Percentiles rank a stretch among this genome's conserved stretches.
Evolutionary conservation across 73 alveolate species (phyloP).

Genomic region (Effrenium voratum): DNA sequence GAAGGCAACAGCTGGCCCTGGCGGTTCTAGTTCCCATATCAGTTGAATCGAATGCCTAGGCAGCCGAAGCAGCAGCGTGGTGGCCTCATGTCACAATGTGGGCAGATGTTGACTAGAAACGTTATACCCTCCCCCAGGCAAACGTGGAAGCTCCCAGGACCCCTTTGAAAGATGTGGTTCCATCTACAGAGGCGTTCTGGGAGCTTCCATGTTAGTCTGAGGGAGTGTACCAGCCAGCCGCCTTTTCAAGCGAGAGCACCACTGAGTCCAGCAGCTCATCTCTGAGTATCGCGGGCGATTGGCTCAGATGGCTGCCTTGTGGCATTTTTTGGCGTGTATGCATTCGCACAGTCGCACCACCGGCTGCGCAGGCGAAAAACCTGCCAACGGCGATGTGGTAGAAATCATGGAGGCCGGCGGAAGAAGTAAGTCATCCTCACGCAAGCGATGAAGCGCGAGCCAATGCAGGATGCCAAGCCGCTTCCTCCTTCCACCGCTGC

Average conservation of each 20-base stretch:
- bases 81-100: no score
- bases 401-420: constrained; percentile 54
- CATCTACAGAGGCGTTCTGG: no score
- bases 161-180: no score
- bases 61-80: constrained; percentile 75
- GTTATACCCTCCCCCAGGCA: no score
- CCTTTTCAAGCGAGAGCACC: not conserved
- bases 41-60: not conserved
- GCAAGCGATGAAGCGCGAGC: not conserved
- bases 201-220: no score
- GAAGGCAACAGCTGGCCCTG: no score
- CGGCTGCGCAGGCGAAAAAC: not conserved
- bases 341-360: not conserved
- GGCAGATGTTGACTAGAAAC: no score
- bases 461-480: constrained; percentile 70
- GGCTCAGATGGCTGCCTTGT: not conserved
- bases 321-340: not conserved
- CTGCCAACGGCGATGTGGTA: constrained; percentile 37
- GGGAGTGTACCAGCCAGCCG: not conserved
- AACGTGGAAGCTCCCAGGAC: no score
- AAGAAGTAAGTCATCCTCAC: not conserved
- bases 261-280: constrained; percentile 86
- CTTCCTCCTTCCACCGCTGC: constrained; percentile 84
- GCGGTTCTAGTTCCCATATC: no score
- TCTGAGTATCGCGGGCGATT: constrained; percentile 1